Conservation (phyloP, 441 rosid species). For the Metrosideros polymorpha region DNA sequence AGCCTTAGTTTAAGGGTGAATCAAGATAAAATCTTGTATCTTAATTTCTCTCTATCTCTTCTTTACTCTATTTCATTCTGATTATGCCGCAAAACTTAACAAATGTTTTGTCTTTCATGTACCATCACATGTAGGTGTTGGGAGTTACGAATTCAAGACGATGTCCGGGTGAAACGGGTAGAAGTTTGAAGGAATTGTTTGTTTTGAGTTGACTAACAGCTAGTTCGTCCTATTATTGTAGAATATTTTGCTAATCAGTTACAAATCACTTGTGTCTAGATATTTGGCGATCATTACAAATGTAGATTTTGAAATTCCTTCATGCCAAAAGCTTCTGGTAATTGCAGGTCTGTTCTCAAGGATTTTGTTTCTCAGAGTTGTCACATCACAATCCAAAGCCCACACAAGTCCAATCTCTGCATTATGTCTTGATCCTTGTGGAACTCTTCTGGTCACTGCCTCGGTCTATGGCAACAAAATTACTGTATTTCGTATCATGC, state of each 20-base stretch:
- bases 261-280: not conserved
- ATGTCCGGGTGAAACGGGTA: not conserved
- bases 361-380: constrained; percentile 76
- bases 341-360: constrained; percentile 83
- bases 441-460: constrained; percentile 87
- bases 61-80: no score
- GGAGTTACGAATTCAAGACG: not conserved
- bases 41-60: no score
- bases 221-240: not conserved
- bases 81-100: no score
- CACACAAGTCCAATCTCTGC: constrained; percentile 97
- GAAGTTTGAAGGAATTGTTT: not conserved
- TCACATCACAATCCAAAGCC: constrained; percentile 78
- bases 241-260: no score
- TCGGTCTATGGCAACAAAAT: constrained; percentile 87
- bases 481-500: constrained; percentile 86
- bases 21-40: no score
- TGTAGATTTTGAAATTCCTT: not conserved
- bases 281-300: not conserved
- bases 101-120: no score
- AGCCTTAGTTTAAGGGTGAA: no score
- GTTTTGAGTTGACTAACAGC: not conserved
- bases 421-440: constrained; percentile 91
- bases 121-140: not conserved
- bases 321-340: not conserved